These are phyloP conservation scores for Flueggea neowawraea DNA, from an alignment of 441 rosid species.

Conservation along the genomic window DNA sequence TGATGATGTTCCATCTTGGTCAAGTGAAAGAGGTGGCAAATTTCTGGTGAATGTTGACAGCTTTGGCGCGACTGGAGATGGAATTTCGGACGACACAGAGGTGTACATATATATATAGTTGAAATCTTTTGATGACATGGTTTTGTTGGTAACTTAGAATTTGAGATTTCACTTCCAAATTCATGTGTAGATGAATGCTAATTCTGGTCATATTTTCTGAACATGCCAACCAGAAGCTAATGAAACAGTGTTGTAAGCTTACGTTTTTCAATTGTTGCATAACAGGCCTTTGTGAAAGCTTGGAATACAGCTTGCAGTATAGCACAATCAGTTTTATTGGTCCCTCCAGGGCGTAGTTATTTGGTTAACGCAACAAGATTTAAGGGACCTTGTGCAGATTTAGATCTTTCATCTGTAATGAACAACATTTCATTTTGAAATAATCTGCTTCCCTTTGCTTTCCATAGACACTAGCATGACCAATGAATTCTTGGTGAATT, in stretches of 20 bases:
- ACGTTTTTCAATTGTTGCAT: conserved; percentile 14
- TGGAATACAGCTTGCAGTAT: conserved; percentile 75
- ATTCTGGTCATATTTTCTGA: too few relatives aligned
- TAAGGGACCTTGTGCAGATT: conserved; percentile 82
- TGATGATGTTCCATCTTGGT: conserved; percentile 43
- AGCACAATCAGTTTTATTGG: conserved; percentile 62
- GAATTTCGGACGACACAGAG: conserved; percentile 89
- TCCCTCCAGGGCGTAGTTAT: conserved; percentile 66
- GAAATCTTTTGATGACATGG: background rate
- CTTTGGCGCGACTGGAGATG: conserved; percentile 92
- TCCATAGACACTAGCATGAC: too few relatives aligned
- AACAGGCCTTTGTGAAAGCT: conserved; percentile 69
- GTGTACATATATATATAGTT: conserved; percentile 29
- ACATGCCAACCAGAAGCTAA: too few relatives aligned
- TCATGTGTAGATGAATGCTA: too few relatives aligned
- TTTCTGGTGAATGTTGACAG: conserved; percentile 91
- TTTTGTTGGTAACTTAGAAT: background rate
- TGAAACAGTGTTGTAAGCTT: background rate
- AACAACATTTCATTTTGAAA: too few relatives aligned
- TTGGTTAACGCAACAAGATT: conserved; percentile 82
- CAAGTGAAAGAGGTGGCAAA: conserved; percentile 54
- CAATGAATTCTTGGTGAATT: too few relatives aligned
- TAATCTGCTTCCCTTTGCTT: too few relatives aligned
- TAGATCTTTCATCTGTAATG: too few relatives aligned
- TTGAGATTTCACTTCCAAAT: conserved; percentile 2